Conservation (phyloP, 2,329 filamentous ascomycete genomes). For the Microthyrium microscopicum region DNA sequence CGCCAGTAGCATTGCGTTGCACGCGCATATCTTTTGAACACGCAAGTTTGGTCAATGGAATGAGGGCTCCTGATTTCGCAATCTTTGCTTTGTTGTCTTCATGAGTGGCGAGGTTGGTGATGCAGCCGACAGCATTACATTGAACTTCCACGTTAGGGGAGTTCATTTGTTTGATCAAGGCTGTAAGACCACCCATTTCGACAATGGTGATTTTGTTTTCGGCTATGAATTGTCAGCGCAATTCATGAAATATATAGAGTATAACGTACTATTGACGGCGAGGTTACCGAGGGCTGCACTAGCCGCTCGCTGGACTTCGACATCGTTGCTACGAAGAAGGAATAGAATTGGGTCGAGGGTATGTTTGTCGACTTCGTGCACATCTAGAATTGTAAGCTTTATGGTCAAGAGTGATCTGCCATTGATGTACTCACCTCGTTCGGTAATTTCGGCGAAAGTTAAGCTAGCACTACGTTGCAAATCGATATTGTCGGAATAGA, state of each 20-base stretch:
- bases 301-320: conserved; percentile 91
- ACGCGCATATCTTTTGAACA: conserved; percentile 99
- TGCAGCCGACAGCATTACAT: conserved; percentile 97
- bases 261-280: conserved; percentile 71
- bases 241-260: conserved; percentile 6
- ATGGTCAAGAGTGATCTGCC: not conserved
- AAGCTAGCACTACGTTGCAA: conserved; percentile 92
- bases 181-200: conserved; percentile 71
- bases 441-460: conserved; percentile 97
- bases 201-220: conserved; percentile 98
- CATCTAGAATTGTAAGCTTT: conserved; percentile 44
- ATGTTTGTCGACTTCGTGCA: conserved; percentile 84
- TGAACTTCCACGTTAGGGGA: conserved; percentile 96
- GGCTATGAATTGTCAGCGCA: conserved; percentile 43
- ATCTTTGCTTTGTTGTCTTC: conserved; percentile 99
- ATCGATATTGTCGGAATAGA: conserved; percentile 98
- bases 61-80: conserved; percentile 80
- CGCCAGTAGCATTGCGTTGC: conserved; percentile 91
- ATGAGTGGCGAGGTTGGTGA: conserved; percentile 93
- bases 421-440: conserved; percentile 53
- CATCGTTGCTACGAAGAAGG: conserved; percentile 84
- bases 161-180: conserved; percentile 95
- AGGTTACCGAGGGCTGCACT: conserved; percentile 92
- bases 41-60: conserved; percentile 75
- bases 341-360: conserved; percentile 93